These are phyloP conservation scores for Gymnopus androsaceus DNA, from an alignment of 1,284 basidiomycete genomes.

Conservation along the genomic window DNA sequence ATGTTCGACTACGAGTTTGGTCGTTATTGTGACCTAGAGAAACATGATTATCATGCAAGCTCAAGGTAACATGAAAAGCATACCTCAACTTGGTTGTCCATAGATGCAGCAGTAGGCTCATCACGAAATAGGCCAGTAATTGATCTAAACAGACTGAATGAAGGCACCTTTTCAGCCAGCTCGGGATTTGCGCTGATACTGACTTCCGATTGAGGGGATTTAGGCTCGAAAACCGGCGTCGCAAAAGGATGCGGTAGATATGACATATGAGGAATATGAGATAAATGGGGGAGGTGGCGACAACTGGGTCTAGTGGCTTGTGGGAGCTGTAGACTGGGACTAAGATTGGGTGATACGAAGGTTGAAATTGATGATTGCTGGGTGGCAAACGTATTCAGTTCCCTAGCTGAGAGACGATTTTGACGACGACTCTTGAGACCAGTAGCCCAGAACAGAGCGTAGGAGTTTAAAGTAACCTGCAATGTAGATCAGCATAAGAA, in stretches of 20 bases:
- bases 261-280: constrained; percentile 2
- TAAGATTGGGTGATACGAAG: neutral
- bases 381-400: constrained; percentile 4
- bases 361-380: neutral
- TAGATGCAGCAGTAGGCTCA: too few species aligned
- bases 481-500: neutral
- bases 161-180: neutral
- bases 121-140: neutral
- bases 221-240: neutral
- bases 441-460: constrained; percentile 33
- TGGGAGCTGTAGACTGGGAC: neutral
- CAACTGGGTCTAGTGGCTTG: neutral
- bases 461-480: constrained; percentile 32
- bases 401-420: neutral
- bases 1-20: too few species aligned
- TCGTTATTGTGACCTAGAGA: too few species aligned
- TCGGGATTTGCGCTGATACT: constrained; percentile 2
- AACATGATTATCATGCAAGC: too few species aligned
- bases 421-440: neutral
- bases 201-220: neutral
- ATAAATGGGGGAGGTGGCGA: neutral
- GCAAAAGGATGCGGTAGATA: constrained; percentile 6
- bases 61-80: too few species aligned
- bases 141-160: neutral
- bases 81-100: too few species aligned